These are phyloP conservation scores for Cercospora sesami DNA, from an alignment of 2,329 filamentous ascomycete species.

Conservation along the genomic window DNA sequence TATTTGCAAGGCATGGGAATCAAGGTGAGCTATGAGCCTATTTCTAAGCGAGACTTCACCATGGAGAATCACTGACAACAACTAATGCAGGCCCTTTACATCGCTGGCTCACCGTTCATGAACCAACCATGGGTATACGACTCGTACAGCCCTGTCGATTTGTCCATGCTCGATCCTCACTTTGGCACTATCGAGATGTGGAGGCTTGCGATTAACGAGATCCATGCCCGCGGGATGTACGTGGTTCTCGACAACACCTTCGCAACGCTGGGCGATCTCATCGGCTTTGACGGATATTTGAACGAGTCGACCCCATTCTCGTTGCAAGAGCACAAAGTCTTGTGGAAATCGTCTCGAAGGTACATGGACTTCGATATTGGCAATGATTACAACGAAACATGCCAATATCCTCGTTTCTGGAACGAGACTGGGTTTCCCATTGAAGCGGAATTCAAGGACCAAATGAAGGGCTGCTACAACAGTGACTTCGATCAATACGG, in stretches of 20 bases:
- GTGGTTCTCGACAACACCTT: constrained; percentile 65
- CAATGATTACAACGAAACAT: constrained; percentile 52
- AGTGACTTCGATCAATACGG: constrained; percentile 65
- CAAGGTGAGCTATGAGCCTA: constrained; percentile 14
- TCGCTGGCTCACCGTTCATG: constrained; percentile 62
- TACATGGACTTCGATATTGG: constrained; percentile 60
- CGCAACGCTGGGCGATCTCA: constrained; percentile 62
- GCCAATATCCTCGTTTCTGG: constrained; percentile 61
- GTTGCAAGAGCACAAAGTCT: constrained; percentile 55
- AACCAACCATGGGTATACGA: constrained; percentile 64
- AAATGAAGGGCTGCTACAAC: constrained; percentile 56
- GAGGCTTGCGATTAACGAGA: constrained; percentile 58
- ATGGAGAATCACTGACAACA: neutral
- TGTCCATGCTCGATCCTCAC: constrained; percentile 63
- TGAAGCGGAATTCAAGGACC: constrained; percentile 46
- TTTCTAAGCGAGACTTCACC: neutral
- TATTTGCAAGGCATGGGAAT: constrained; percentile 65
- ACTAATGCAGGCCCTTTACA: constrained; percentile 55
- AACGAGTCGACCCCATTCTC: constrained; percentile 59
- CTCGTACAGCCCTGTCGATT: constrained; percentile 56
- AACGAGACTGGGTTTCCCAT: constrained; percentile 56
- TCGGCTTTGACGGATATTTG: constrained; percentile 61
- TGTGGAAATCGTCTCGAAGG: constrained; percentile 56
- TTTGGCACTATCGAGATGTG: constrained; percentile 60
- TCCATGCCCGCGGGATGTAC: constrained; percentile 62